phyloP scores from a whole-genome alignment of 2,329 filamentous ascomycete genomes.

The Trichoderma sp. region DNA sequence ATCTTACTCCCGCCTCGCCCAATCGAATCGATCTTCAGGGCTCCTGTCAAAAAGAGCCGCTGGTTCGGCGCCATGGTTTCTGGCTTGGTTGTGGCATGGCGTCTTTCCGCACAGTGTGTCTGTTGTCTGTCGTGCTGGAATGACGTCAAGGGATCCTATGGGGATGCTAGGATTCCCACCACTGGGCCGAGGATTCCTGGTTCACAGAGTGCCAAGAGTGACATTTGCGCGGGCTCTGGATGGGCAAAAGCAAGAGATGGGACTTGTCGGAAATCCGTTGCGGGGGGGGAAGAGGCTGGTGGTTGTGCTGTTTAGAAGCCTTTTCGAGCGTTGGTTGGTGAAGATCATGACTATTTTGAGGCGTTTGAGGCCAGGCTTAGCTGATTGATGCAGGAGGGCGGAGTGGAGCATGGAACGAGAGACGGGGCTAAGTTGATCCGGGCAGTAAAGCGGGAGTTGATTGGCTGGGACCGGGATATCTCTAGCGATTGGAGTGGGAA shows the following conservation, averaged over 20 bases:
- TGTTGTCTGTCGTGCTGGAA: not conserved
- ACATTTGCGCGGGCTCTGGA: not conserved
- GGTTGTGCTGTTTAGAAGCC: conserved; percentile 3
- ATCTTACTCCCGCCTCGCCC: not conserved
- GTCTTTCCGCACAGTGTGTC: not conserved
- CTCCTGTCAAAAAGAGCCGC: not conserved
- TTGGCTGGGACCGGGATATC: not conserved
- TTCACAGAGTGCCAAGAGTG: not conserved
- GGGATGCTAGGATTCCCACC: not conserved
- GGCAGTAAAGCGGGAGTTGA: not conserved
- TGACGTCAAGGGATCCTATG: conserved; percentile 6
- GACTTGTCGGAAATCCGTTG: not conserved
- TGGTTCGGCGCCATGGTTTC: not conserved
- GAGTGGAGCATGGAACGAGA: not conserved
- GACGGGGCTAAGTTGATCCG: conserved; percentile 11
- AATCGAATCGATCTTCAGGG: conserved; percentile 10
- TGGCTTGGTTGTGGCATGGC: not conserved
- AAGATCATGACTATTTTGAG: not conserved
- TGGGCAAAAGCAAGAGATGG: not conserved
- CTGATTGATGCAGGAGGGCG: not conserved
- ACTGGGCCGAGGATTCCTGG: not conserved
- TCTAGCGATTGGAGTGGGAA: not conserved
- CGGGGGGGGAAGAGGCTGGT: not conserved
- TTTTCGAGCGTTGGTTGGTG: not conserved
- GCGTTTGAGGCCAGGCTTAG: conserved; percentile 1